phyloP scores from a whole-genome alignment of 306 rosid genomes.

The Gleditsia sinensis region DNA sequence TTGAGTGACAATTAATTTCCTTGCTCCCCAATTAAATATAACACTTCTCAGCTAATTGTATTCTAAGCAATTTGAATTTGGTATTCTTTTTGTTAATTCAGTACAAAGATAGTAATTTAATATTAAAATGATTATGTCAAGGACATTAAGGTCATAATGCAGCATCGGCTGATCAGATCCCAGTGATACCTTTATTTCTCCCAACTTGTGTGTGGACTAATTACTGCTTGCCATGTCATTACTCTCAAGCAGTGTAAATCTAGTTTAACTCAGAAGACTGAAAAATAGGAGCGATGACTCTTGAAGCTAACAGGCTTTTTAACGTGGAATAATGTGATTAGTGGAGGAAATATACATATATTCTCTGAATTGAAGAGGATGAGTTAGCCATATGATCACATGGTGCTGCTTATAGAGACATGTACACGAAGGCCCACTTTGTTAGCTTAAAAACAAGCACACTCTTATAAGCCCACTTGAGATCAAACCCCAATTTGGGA shows the following conservation, averaged over 20 bases:
- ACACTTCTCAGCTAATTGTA: too few species aligned
- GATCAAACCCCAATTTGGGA: constrained; percentile 76
- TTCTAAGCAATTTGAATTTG: neutral
- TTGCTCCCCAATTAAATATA: constrained; percentile 6
- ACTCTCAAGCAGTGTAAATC: neutral
- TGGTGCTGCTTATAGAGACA: constrained; percentile 70
- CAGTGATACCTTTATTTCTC: constrained; percentile 26
- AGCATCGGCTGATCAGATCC: constrained; percentile 38
- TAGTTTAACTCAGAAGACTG: constrained; percentile 24
- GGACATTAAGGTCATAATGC: constrained; percentile 6
- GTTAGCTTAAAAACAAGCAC: constrained; percentile 74
- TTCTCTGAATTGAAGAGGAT: constrained; percentile 32
- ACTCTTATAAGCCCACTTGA: constrained; percentile 61
- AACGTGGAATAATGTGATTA: constrained; percentile 44
- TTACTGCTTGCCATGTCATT: constrained; percentile 36
- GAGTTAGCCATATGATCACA: constrained; percentile 66
- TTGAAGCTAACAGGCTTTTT: constrained; percentile 22
- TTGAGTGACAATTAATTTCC: constrained; percentile 20
- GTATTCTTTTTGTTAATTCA: neutral
- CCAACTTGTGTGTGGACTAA: constrained; percentile 24
- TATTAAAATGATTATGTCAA: constrained; percentile 27
- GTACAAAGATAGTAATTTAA: too few species aligned
- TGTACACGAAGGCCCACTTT: constrained; percentile 87
- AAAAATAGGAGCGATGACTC: constrained; percentile 41
- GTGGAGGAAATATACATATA: neutral